phyloP scores from a whole-genome alignment of 2,329 filamentous ascomycete species.

The Onygenales sp. region DNA sequence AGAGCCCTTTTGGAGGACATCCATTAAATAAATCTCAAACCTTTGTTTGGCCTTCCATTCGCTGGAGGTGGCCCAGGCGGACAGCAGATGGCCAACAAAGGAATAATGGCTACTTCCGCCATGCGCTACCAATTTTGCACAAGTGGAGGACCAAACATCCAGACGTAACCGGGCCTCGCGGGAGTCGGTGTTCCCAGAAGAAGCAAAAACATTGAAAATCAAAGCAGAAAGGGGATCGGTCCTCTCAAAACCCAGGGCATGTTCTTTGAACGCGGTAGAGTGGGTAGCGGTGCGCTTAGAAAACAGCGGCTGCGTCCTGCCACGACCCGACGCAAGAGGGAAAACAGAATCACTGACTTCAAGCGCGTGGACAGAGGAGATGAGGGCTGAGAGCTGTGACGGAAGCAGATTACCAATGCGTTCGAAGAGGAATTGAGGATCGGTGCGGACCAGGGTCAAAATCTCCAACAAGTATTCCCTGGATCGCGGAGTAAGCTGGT shows the following conservation, averaged over 20 bases:
- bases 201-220: constrained; percentile 81
- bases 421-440: constrained; percentile 78
- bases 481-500: constrained; percentile 66
- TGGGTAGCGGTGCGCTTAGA: constrained; percentile 37
- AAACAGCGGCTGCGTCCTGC: constrained; percentile 40
- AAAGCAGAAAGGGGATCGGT: constrained; percentile 78
- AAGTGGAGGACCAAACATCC: constrained; percentile 79
- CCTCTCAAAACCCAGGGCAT: constrained; percentile 77
- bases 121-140: constrained; percentile 71
- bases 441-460: constrained; percentile 70
- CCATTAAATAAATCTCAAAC: constrained; percentile 91
- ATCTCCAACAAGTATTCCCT: constrained; percentile 70
- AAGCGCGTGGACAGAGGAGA: constrained; percentile 66
- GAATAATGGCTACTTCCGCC: constrained; percentile 68
- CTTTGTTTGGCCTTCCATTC: constrained; percentile 85
- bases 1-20: constrained; percentile 83
- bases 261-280: constrained; percentile 61
- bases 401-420: constrained; percentile 67
- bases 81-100: constrained; percentile 73
- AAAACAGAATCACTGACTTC: constrained; percentile 78
- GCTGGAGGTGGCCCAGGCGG: constrained; percentile 76
- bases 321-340: constrained; percentile 51
- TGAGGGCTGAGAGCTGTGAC: constrained; percentile 66
- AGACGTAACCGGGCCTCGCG: constrained; percentile 70
- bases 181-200: constrained; percentile 71